Conservation (phyloP, 2,329 filamentous ascomycete genomes). For the Epicoccum nigrum region DNA sequence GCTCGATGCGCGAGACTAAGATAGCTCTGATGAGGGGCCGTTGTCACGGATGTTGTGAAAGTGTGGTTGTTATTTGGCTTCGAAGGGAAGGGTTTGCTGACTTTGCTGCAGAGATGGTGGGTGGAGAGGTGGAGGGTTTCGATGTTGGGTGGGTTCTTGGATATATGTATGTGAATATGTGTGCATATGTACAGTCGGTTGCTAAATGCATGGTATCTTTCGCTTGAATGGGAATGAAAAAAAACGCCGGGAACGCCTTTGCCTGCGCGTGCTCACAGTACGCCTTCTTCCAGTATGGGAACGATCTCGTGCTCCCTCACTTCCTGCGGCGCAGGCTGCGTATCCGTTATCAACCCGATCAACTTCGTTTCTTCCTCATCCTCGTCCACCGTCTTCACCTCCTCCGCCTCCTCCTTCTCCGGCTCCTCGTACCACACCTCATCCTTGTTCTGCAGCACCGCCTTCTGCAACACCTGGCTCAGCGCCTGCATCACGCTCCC, state of each 20-base stretch:
- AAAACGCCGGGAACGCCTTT: background rate
- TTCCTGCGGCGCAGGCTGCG: background rate
- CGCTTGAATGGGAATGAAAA: too few relatives aligned
- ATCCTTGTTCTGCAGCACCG: conserved; percentile 5
- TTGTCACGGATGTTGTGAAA: too few relatives aligned
- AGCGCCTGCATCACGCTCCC: conserved; percentile 22
- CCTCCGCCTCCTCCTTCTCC: background rate
- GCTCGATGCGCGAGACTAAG: conserved; percentile 18
- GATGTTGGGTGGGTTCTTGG: background rate
- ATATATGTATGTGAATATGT: background rate
- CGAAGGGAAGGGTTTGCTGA: background rate
- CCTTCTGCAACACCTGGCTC: conserved; percentile 20
- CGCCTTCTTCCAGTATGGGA: background rate
- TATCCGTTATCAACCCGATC: background rate
- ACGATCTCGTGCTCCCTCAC: background rate
- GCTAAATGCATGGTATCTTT: background rate
- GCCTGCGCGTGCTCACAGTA: background rate
- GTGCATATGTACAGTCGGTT: background rate
- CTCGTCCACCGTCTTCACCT: background rate
- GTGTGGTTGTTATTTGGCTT: too few relatives aligned
- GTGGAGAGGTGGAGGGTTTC: too few relatives aligned
- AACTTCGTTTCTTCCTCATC: background rate
- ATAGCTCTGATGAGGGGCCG: conserved; percentile 17
- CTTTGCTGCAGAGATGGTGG: background rate
- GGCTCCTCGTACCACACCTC: conserved; percentile 23